Evolutionary conservation across 140 eudicot species (phyloP).

Genomic region (Ambrosia hybrid): DNA sequence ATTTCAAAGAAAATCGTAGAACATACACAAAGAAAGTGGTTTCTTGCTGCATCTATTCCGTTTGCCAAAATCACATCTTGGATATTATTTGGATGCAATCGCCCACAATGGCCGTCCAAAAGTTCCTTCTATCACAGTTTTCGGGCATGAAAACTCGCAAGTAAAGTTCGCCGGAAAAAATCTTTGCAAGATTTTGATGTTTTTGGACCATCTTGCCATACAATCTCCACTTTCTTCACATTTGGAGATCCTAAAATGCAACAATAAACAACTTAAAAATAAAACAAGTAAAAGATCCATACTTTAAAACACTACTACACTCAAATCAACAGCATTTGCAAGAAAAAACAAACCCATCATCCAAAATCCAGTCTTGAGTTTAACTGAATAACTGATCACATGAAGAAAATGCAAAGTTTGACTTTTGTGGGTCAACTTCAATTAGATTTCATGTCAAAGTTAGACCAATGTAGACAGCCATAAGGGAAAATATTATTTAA

Average conservation of each 20-base stretch:
- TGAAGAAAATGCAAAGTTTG: too few species aligned
- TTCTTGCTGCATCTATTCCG: slow-evolving; percentile 78
- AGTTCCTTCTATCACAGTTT: slow-evolving; percentile 44
- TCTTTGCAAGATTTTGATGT: slow-evolving; percentile 34
- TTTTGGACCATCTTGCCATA: slow-evolving; percentile 65
- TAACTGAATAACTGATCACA: neutral
- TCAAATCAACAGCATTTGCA: too few species aligned
- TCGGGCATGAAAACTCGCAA: slow-evolving; percentile 72
- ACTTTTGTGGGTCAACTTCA: too few species aligned
- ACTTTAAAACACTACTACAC: too few species aligned
- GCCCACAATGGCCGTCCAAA: slow-evolving; percentile 64
- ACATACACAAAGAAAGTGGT: slow-evolving; percentile 63
- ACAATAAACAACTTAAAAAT: too few species aligned
- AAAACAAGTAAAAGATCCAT: too few species aligned
- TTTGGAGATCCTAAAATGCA: too few species aligned
- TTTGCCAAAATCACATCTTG: slow-evolving; percentile 52
- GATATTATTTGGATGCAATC: slow-evolving; percentile 81
- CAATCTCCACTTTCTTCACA: neutral
- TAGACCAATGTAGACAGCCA: too few species aligned
- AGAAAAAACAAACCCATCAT: too few species aligned
- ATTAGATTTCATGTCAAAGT: too few species aligned
- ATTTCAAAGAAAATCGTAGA: neutral
- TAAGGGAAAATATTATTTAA: too few species aligned
- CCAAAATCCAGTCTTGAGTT: too few species aligned
- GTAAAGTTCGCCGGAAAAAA: slow-evolving; percentile 60